phyloP scores from a whole-genome alignment of 176 grass and related monocot species.

The Hordeum marinum region DNA sequence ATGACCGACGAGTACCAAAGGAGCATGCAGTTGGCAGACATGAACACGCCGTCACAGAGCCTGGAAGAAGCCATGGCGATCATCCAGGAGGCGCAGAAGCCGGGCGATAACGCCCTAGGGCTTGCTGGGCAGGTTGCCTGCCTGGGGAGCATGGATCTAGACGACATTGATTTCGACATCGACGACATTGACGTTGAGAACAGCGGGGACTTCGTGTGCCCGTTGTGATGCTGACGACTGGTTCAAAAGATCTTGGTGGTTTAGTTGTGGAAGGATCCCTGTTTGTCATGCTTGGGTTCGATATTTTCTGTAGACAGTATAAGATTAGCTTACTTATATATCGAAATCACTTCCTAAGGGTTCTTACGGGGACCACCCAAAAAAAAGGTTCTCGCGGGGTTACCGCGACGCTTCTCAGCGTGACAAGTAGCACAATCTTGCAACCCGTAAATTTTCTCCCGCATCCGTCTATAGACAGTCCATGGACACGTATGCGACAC shows the following conservation, averaged over 20 bases:
- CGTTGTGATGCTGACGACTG: slow-evolving; percentile 23
- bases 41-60: slow-evolving; percentile 39
- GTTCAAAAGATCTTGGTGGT: slow-evolving; percentile 9
- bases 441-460: too few relatives aligned
- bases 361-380: too few relatives aligned
- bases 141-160: slow-evolving; percentile 73
- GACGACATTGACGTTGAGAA: slow-evolving; percentile 75
- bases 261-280: neutral
- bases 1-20: slow-evolving; percentile 6
- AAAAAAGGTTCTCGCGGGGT: too few relatives aligned
- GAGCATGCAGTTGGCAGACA: slow-evolving; percentile 27
- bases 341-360: too few relatives aligned
- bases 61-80: slow-evolving; percentile 71
- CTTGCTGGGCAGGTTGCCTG: slow-evolving; percentile 30
- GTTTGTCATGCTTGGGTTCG: neutral
- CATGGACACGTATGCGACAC: too few relatives aligned
- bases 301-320: neutral
- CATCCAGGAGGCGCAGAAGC: slow-evolving; percentile 68
- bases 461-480: too few relatives aligned
- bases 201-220: slow-evolving; percentile 73
- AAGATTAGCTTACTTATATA: neutral
- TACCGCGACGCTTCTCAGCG: too few relatives aligned
- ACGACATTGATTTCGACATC: slow-evolving; percentile 68
- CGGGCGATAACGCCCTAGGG: slow-evolving; percentile 19
- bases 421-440: too few relatives aligned